phyloP scores from a whole-genome alignment of 176 grass and related monocot species.

The Tillandsia leiboldiana region DNA sequence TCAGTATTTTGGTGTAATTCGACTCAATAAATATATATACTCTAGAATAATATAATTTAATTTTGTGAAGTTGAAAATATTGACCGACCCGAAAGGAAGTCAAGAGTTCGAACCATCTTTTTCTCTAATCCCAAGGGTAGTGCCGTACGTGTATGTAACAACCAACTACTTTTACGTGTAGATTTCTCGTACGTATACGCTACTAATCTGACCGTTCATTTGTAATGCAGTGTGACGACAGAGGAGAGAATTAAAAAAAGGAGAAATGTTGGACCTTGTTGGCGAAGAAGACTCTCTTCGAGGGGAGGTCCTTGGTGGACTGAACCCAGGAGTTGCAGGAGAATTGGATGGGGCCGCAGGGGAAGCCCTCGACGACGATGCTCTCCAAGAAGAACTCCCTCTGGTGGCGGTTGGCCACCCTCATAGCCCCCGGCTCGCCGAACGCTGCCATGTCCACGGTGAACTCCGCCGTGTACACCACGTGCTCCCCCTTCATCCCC shows the following conservation, averaged over 20 bases:
- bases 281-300: constrained; percentile 81
- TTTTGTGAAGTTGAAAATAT: not conserved
- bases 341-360: constrained; percentile 62
- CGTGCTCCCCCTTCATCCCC: constrained; percentile 55
- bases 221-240: too few relatives aligned
- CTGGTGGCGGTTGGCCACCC: constrained; percentile 65
- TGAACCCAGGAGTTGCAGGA: constrained; percentile 90
- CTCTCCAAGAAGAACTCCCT: constrained; percentile 91
- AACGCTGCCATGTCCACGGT: constrained; percentile 49
- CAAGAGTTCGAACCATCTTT: too few relatives aligned
- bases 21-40: too few relatives aligned
- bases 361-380: constrained; percentile 65
- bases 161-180: too few relatives aligned
- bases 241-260: too few relatives aligned
- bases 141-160: too few relatives aligned
- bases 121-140: too few relatives aligned
- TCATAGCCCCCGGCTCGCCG: constrained; percentile 65
- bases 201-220: too few relatives aligned
- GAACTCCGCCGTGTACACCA: constrained; percentile 90
- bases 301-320: constrained; percentile 46
- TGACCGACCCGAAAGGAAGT: not conserved
- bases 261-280: constrained; percentile 44
- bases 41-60: too few relatives aligned
- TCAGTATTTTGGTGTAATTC: too few relatives aligned
- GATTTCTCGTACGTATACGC: too few relatives aligned